Conservation (phyloP, 2,329 filamentous ascomycete species). For the Ascochyta rabiei region DNA sequence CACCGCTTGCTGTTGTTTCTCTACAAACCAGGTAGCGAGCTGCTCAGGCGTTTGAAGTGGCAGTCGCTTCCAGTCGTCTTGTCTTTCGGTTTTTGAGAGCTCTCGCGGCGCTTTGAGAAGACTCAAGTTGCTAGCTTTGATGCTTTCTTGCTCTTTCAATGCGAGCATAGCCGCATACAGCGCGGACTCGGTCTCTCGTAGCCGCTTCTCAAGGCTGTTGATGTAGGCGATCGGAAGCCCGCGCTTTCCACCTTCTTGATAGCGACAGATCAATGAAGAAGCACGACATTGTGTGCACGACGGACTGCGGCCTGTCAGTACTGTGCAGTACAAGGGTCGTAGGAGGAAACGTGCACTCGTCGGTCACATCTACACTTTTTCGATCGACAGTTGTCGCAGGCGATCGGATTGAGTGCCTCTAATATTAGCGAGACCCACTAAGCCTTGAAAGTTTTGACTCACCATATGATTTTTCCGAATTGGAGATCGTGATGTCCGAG, state of each 20-base stretch:
- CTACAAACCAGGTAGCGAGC: constrained; percentile 28
- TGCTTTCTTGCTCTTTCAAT: constrained; percentile 9
- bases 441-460: background rate
- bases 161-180: constrained; percentile 23
- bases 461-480: background rate
- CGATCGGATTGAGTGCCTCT: constrained; percentile 28
- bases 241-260: constrained; percentile 35
- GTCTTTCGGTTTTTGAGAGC: constrained; percentile 31
- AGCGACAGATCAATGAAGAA: constrained; percentile 24
- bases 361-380: constrained; percentile 40
- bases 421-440: background rate
- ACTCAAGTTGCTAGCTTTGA: background rate
- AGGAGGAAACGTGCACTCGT: constrained; percentile 21
- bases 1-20: constrained; percentile 16
- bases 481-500: background rate
- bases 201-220: constrained; percentile 28
- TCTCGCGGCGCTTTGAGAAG: constrained; percentile 6
- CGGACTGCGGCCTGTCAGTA: constrained; percentile 22
- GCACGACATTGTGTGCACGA: constrained; percentile 31
- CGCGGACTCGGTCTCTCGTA: constrained; percentile 34
- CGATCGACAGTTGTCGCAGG: constrained; percentile 35
- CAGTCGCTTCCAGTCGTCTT: constrained; percentile 32
- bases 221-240: constrained; percentile 37
- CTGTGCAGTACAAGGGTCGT: background rate
- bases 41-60: constrained; percentile 28